These are phyloP conservation scores for Cystobasidium slooffiae DNA, from an alignment of 1,284 basidiomycete genomes.

Conservation along the genomic window DNA sequence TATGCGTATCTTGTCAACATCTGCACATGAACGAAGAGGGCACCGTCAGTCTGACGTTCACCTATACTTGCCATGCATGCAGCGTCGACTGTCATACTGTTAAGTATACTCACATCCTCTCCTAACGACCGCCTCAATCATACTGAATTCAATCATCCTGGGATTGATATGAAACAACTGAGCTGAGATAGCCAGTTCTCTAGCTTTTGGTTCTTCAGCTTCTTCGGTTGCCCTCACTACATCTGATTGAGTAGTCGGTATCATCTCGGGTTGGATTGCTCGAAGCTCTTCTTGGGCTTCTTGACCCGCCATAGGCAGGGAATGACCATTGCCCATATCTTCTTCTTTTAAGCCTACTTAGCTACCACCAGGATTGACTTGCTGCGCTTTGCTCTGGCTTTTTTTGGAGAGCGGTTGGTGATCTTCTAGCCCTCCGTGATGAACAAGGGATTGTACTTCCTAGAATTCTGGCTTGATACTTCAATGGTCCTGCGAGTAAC, in stretches of 20 bases:
- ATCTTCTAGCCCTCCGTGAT: no score
- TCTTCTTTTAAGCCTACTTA: no score
- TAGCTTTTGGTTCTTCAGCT: constrained; percentile 13
- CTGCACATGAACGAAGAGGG: neutral
- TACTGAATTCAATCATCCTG: constrained; percentile 32
- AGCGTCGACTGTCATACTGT: neutral
- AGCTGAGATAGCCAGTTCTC: constrained; percentile 38
- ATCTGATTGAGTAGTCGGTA: constrained; percentile 11
- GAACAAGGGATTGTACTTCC: no score
- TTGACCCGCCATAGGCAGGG: constrained; percentile 1
- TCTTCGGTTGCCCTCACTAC: constrained; percentile 33
- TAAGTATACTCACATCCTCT: constrained; percentile 10
- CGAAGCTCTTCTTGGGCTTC: constrained; percentile 18
- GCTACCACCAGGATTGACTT: no score
- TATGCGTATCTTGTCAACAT: constrained; percentile 38
- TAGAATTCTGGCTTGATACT: no score
- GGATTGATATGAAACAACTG: constrained; percentile 33
- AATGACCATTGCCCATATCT: neutral
- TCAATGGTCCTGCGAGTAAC: no score
- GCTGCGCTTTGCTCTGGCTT: no score
- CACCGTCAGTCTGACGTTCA: neutral
- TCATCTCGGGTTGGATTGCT: constrained; percentile 1
- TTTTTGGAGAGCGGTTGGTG: no score
- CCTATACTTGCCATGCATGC: no score
- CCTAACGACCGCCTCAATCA: constrained; percentile 29